Evolutionary conservation across 768 basidiomycete species (phyloP).

Genomic region (Pleurotus ostreatus): DNA sequence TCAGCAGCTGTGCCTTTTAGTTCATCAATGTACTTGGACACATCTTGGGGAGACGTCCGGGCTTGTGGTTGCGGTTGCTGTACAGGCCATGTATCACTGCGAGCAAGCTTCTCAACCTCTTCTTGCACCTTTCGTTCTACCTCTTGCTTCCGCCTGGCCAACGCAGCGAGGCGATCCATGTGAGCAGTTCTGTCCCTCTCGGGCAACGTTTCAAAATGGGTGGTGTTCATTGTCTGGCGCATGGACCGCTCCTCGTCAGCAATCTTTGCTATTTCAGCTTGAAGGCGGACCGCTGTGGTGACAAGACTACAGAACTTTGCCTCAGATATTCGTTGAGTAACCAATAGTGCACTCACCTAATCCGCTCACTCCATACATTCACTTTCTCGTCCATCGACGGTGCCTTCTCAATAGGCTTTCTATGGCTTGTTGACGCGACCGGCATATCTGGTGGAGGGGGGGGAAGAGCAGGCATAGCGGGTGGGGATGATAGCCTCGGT

Average conservation of each 20-base stretch:
- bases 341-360: background rate
- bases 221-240: background rate
- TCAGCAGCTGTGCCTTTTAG: slow-evolving; percentile 1
- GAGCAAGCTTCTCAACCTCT: background rate
- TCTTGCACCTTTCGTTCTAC: background rate
- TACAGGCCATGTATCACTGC: slow-evolving; percentile 2
- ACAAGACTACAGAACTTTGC: background rate
- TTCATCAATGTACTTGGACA: background rate
- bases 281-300: background rate
- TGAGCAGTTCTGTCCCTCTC: background rate
- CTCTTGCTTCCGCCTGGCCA: background rate
- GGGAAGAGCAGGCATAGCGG: background rate
- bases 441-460: background rate
- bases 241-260: background rate
- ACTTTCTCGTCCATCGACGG: background rate
- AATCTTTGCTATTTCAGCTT: slow-evolving; percentile 1
- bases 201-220: background rate
- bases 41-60: background rate
- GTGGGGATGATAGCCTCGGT: background rate
- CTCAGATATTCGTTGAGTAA: background rate
- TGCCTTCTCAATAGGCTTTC: background rate
- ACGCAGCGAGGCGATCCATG: background rate
- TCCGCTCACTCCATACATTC: background rate
- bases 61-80: background rate
- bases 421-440: background rate